These are phyloP conservation scores for Chlorella ohadii DNA, from an alignment of 139 green algal species.

Conservation along the genomic window DNA sequence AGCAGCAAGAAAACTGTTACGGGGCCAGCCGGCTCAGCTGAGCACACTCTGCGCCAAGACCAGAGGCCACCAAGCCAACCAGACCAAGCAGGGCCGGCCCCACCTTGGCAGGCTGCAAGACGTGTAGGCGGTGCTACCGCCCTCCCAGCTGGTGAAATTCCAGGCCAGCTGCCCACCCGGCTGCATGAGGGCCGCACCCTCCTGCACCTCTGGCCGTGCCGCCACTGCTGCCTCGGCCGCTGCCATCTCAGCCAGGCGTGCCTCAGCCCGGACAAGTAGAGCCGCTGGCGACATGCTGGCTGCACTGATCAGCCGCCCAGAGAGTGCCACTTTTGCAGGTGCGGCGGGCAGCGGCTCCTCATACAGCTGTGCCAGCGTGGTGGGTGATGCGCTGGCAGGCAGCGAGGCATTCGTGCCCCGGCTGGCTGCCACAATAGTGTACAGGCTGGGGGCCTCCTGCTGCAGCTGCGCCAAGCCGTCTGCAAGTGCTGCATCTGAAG, in stretches of 20 bases:
- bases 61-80: too few species aligned
- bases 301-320: neutral
- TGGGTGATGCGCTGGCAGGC: neutral
- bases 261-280: slow-evolving; percentile 33
- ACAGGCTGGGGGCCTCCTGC: neutral
- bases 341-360: slow-evolving; percentile 20
- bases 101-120: slow-evolving; percentile 51
- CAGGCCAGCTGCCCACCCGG: slow-evolving; percentile 47
- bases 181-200: slow-evolving; percentile 46
- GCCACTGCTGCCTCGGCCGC: neutral
- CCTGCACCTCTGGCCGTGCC: slow-evolving; percentile 3
- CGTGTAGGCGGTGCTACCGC: slow-evolving; percentile 64
- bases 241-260: slow-evolving; percentile 4
- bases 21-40: too few species aligned
- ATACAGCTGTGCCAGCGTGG: slow-evolving; percentile 21
- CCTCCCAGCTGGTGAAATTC: slow-evolving; percentile 61
- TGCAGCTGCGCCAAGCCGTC: neutral
- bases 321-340: neutral
- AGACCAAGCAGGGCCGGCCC: neutral
- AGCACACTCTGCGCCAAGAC: too few species aligned
- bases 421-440: slow-evolving; percentile 11
- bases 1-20: too few species aligned
- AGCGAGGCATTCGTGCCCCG: neutral
- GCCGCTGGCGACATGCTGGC: neutral
- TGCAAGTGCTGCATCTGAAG: neutral